Evolutionary conservation across 2,329 filamentous ascomycete genomes (phyloP).

Genomic region (Stagonosporopsis rhizophila): DNA sequence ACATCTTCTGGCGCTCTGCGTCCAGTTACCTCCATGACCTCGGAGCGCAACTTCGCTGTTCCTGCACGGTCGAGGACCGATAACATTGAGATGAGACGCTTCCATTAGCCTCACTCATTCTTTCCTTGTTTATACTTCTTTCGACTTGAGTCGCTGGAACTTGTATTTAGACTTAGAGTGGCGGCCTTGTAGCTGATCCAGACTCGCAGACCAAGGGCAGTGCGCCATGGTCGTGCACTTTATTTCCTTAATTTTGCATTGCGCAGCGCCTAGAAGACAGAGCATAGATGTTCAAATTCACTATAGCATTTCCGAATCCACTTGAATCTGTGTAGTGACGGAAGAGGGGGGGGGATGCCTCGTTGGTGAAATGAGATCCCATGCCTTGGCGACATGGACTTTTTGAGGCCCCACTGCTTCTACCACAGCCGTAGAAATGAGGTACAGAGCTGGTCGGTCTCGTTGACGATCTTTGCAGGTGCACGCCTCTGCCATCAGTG

Average conservation of each 20-base stretch:
- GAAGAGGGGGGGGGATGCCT: not conserved
- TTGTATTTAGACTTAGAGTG: not conserved
- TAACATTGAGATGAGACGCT: conserved; percentile 43
- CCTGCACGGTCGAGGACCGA: conserved; percentile 41
- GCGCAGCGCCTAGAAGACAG: conserved; percentile 1
- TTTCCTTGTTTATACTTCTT: not conserved
- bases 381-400: not conserved
- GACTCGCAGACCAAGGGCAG: conserved; percentile 18
- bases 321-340: not conserved
- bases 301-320: not conserved
- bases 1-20: conserved; percentile 35
- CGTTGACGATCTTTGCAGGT: not conserved
- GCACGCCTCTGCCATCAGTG: not conserved
- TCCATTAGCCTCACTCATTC: conserved; percentile 22
- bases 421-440: not conserved
- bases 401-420: too few relatives aligned
- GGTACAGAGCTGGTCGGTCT: not conserved
- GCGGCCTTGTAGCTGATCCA: not conserved
- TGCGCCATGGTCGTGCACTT: conserved; percentile 19
- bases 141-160: not conserved
- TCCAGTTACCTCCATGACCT: conserved; percentile 12
- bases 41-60: conserved; percentile 30
- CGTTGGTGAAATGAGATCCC: not conserved
- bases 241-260: conserved; percentile 1
- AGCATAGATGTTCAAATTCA: conserved; percentile 4